Conservation (phyloP, 306 rosid genomes). For the Vigna reflexopilosa region DNA sequence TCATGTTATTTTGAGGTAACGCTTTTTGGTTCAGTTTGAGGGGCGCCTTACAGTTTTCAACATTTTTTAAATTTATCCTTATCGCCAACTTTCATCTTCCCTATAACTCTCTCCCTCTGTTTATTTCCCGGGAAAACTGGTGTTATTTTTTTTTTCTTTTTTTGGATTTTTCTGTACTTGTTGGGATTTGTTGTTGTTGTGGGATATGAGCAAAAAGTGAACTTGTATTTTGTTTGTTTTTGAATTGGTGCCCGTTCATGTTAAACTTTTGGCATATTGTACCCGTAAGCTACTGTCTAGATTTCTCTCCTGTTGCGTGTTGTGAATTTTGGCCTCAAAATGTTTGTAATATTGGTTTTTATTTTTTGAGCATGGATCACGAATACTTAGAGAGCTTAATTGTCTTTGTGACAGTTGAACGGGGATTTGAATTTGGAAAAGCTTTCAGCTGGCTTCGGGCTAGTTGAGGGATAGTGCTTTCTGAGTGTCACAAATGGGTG, state of each 20-base stretch:
- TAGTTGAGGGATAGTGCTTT: conserved; percentile 52
- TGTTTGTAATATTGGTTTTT: conserved; percentile 40
- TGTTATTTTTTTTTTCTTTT: neutral
- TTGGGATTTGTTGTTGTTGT: conserved; percentile 27
- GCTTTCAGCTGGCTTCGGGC: conserved; percentile 47
- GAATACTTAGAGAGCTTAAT: conserved; percentile 33
- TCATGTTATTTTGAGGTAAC: conserved; percentile 1
- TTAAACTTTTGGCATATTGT: conserved; percentile 35
- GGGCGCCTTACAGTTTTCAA: neutral
- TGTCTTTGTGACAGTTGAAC: conserved; percentile 39
- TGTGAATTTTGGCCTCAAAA: conserved; percentile 31
- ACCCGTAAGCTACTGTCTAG: neutral
- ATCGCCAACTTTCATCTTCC: conserved; percentile 14
- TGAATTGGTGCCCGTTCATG: neutral
- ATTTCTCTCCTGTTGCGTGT: neutral
- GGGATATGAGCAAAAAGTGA: conserved; percentile 12
- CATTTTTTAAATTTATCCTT: neutral
- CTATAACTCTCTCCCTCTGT: neutral
- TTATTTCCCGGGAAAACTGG: conserved; percentile 27
- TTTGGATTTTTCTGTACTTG: conserved; percentile 20
- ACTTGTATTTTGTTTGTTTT: conserved; percentile 28
- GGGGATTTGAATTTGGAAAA: conserved; percentile 45
- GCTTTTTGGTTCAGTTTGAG: conserved; percentile 36
- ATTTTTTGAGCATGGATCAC: conserved; percentile 27
- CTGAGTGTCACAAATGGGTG: conserved; percentile 64